Evolutionary conservation across 768 basidiomycete species (phyloP).

Genomic region (Daedaleopsis sinensis): DNA sequence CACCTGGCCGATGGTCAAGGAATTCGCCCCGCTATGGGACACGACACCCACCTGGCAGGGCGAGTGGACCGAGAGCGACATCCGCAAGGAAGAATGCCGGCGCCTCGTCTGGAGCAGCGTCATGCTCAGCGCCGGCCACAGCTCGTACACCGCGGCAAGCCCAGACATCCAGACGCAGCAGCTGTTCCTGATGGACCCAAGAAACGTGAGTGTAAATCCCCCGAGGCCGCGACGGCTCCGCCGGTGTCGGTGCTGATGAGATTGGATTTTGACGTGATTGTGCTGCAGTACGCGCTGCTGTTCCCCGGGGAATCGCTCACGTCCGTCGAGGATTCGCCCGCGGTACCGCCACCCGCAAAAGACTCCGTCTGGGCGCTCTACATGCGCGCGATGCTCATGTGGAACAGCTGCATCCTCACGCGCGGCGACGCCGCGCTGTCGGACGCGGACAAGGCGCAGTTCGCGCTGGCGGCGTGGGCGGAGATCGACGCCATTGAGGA

Average conservation of each 20-base stretch:
- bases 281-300: conserved; percentile 62
- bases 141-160: conserved; percentile 56
- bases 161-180: conserved; percentile 21
- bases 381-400: conserved; percentile 68
- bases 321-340: conserved; percentile 13
- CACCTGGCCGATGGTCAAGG: conserved; percentile 51
- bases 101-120: conserved; percentile 76
- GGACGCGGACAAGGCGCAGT: conserved; percentile 58
- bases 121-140: conserved; percentile 64
- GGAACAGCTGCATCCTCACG: conserved; percentile 73
- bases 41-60: conserved; percentile 66
- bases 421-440: conserved; percentile 43
- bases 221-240: not conserved
- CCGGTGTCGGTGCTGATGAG: not conserved
- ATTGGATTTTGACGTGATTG: too few relatives aligned
- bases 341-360: conserved; percentile 41
- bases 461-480: conserved; percentile 69
- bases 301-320: conserved; percentile 72
- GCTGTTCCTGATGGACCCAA: conserved; percentile 56
- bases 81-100: conserved; percentile 71
- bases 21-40: conserved; percentile 65
- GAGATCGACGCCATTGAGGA: conserved; percentile 70
- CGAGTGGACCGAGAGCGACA: conserved; percentile 51
- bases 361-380: conserved; percentile 78
- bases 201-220: conserved; percentile 51